Conservation (phyloP, 225 moss, liverwort and hornwort genomes). For the Pseudoscleropodium purum region DNA sequence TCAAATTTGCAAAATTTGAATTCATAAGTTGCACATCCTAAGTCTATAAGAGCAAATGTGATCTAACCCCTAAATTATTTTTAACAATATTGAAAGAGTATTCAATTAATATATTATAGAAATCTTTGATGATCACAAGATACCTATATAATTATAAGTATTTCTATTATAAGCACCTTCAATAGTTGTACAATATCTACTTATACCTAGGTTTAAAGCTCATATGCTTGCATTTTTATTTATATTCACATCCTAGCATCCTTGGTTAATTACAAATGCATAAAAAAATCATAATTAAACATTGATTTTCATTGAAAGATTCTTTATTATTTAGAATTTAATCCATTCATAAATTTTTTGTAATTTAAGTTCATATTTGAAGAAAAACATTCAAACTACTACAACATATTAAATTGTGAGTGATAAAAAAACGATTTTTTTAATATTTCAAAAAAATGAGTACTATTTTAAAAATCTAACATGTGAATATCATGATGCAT, state of each 20-base stretch:
- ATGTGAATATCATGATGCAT: neutral
- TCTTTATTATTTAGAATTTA: neutral
- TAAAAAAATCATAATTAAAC: neutral
- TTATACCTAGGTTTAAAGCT: no score
- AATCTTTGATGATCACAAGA: no score
- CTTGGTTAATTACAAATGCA: neutral
- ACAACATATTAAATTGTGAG: neutral
- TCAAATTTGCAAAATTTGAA: neutral
- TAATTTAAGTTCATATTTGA: neutral
- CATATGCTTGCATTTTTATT: no score
- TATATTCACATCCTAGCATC: no score
- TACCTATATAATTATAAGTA: no score
- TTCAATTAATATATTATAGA: no score
- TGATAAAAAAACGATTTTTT: neutral
- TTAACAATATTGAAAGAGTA: neutral
- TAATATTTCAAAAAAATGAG: neutral
- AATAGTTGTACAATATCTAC: no score
- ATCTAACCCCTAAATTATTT: accelerated
- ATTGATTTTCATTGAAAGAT: neutral
- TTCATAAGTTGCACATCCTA: no score
- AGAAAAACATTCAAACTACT: neutral
- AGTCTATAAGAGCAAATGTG: no score
- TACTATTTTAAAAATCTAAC: no score
- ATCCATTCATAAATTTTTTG: neutral
- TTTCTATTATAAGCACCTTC: no score